Base-by-base conservation (phyloP, 2,329 filamentous ascomycete genomes). In the Ophiostoma ulmi region DNA sequence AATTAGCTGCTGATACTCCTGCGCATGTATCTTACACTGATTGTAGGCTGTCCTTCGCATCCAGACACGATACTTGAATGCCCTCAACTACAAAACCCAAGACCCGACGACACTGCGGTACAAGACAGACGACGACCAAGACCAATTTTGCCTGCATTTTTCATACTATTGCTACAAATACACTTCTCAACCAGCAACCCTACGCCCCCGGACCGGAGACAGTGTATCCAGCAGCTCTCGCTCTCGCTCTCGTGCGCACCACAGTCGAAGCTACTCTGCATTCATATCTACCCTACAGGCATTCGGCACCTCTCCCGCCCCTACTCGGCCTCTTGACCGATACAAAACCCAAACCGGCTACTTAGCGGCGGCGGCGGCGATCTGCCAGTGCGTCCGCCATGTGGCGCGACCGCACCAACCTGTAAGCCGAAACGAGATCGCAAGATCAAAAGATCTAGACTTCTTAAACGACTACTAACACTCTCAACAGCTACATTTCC, bases 351-450 rank as follows among this genome's bases (percentile, higher is more conserved):
- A 39, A n/a, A 26, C 5, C 63, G 38, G 36, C 36, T 22, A n/a
- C 35, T 39, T 11, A 38, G 61, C 61, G 35, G 17, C 17, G 63
- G 75, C 74, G 73, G 72, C 74, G 67, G 73, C 70, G 69, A 73
- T 72, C 74, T 73, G 72, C 75, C 75, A 73, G 73, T 78, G 82
- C 83, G 84, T 86, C 85, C 88, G 90, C 87, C 83, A 97, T 97
- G 93, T 99, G 94, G 94, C 93, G 95, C 85, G 95, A 99, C 86
- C 91, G 95, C 82, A 99, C 95, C 76, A 99, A 98, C 80, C 91
- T 99, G 93, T 97, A 88, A 76, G 87, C 78, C 5, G 36, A 20
- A 22, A 13, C 14, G 13, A 38, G 44, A 48, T n/a, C 31, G 10
- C 20, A 8, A 22, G 17, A n/a, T 13, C 35, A n/a, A n/a, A 4